Base-by-base conservation (phyloP, 2,329 filamentous ascomycete genomes). In the Zymoseptoria ardabiliae region DNA sequence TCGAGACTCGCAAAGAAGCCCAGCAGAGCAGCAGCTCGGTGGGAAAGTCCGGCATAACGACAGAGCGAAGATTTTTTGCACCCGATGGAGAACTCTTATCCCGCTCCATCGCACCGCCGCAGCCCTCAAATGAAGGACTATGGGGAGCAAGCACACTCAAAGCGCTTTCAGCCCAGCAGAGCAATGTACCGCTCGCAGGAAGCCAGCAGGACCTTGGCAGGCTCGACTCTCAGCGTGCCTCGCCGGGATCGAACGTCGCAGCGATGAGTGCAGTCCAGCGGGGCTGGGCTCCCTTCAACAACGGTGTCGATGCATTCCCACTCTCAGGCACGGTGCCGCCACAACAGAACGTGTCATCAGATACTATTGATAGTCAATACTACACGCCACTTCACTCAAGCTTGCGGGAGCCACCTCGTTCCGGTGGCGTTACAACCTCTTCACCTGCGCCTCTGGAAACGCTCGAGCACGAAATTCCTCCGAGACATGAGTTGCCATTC, bases 401-500 rank as follows among this genome's bases (percentile, higher is more conserved):
- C 28, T 23, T 10, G 54, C 50, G 35, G 53, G 35, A 45, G 35
- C 13, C 35, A 45, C 22, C 6, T 53, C 10, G 11, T 13, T 30
- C 51, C 22, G 13, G 20, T 11, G 23, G 22, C 9, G n/a, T 53
- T 53, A 8, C 51, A 20, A 53, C 22, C 11, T 19, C 51, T 11
- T 53, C 51, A 23, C 7, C 51, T 13, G 20, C 51, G n/a, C 13
- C 51, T 20, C 22, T 53, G 11, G 55, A 57, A 4, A 63, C 62
- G 7, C 56, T 65, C 1, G 62, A 68, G 22, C 58, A 64, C 52
- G 62, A 62, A 17, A 57, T 68, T 10, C 65, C 62, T 23, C 65
- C 55, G 28, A 59, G 41, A 55, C 63, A 74, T 53, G 74, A 76
- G 61, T 69, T 76, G 19, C 75, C 75, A 3, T 78, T 78, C 61